phyloP scores from a whole-genome alignment of 1,284 basidiomycete genomes.

The Sphagnurus paluster region DNA sequence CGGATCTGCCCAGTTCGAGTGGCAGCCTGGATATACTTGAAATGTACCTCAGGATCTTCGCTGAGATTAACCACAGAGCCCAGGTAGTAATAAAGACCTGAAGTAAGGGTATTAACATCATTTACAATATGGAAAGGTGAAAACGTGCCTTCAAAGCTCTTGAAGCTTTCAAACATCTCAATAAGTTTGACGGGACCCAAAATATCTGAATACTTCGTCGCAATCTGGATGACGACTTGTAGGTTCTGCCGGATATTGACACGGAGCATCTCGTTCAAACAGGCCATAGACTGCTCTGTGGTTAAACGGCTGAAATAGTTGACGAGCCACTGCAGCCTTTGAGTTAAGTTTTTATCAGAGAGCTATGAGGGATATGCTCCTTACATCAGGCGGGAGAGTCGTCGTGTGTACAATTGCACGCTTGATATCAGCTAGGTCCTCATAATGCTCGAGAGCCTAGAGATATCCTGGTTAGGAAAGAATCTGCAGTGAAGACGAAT shows the following conservation, averaged over 20 bases:
- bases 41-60: constrained; percentile 96
- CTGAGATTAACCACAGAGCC: constrained; percentile 96
- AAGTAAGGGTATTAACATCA: not conserved
- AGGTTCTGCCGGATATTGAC: constrained; percentile 98
- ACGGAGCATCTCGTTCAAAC: constrained; percentile 96
- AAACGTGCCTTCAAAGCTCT: constrained; percentile 87
- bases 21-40: constrained; percentile 99
- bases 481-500: not conserved
- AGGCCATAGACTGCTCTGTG: constrained; percentile 97
- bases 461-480: not conserved
- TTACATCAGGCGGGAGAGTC: constrained; percentile 81
- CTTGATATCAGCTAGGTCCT: constrained; percentile 97
- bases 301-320: constrained; percentile 97
- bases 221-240: constrained; percentile 96
- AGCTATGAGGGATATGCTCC: constrained; percentile 22
- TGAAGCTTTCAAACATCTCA: constrained; percentile 99
- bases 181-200: constrained; percentile 97
- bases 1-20: constrained; percentile 98
- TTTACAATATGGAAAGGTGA: not conserved
- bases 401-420: constrained; percentile 95
- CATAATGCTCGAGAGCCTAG: constrained; percentile 98
- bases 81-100: constrained; percentile 86
- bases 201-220: constrained; percentile 99
- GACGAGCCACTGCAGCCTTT: constrained; percentile 80
- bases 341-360: constrained; percentile 11